Evolutionary conservation across 768 basidiomycete species (phyloP).

Genomic region (Solioccasus polychromus): DNA sequence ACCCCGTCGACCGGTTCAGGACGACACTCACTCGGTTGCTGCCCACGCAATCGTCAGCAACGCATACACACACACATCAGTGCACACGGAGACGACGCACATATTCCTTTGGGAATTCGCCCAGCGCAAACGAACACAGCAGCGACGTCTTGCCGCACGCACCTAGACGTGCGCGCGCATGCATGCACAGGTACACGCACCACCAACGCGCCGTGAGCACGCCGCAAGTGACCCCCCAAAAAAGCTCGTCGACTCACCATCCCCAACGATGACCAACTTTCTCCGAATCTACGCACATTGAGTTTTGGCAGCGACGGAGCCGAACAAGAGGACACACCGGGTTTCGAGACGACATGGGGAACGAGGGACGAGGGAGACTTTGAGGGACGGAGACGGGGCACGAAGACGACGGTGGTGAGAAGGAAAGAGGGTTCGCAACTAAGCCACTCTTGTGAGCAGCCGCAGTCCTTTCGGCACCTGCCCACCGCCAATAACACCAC

Average conservation of each 20-base stretch:
- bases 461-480: constrained; percentile 27
- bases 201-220: no score
- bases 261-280: constrained; percentile 96
- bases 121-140: constrained; percentile 87
- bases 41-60: constrained; percentile 7
- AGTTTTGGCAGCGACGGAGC: neutral
- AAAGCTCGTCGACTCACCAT: constrained; percentile 72
- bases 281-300: constrained; percentile 67
- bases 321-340: constrained; percentile 42
- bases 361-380: neutral
- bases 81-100: constrained; percentile 45
- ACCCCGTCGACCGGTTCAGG: neutral
- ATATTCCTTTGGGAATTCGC: constrained; percentile 96
- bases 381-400: no score
- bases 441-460: constrained; percentile 24
- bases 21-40: constrained; percentile 47
- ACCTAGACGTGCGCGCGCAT: constrained; percentile 40
- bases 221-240: no score
- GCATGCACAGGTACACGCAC: neutral
- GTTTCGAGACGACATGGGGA: constrained; percentile 51
- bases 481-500: constrained; percentile 23
- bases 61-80: no score
- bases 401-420: neutral
- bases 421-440: constrained; percentile 18
- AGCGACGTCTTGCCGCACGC: constrained; percentile 97